These are phyloP conservation scores for Plasmodium reichenowi DNA, from an alignment of 169 alveolate species.

Conservation along the genomic window DNA sequence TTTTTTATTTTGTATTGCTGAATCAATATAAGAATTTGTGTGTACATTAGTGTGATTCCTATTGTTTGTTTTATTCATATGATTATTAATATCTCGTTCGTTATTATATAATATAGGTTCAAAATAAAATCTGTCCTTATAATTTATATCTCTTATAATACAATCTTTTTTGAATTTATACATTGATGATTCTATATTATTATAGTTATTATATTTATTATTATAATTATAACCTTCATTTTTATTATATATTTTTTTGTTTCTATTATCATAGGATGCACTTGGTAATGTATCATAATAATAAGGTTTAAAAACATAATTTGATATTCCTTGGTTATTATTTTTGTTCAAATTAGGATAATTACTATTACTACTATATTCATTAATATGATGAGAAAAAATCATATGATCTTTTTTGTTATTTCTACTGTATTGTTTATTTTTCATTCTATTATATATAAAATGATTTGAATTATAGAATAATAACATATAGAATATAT, in stretches of 20 bases:
- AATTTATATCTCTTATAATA: background rate
- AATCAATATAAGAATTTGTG: slow-evolving; percentile 34
- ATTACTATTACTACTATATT: slow-evolving; percentile 2
- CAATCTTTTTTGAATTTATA: slow-evolving; percentile 6
- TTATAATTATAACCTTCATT: too few relatives aligned
- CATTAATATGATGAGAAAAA: slow-evolving; percentile 19
- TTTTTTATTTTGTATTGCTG: slow-evolving; percentile 25
- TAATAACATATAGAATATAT: slow-evolving; percentile 50
- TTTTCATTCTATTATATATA: slow-evolving; percentile 29
- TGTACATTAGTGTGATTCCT: background rate
- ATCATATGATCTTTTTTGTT: too few relatives aligned
- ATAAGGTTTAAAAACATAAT: slow-evolving; percentile 64
- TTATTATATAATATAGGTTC: slow-evolving; percentile 25
- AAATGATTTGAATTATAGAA: slow-evolving; percentile 23
- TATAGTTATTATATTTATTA: background rate
- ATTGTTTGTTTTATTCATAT: slow-evolving; percentile 3
- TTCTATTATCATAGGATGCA: slow-evolving; percentile 19
- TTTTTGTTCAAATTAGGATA: background rate
- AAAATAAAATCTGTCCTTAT: background rate
- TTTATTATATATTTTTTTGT: background rate
- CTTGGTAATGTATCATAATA: slow-evolving; percentile 75
- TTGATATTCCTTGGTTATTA: slow-evolving; percentile 24
- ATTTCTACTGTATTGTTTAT: too few relatives aligned
- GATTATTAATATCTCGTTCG: background rate
- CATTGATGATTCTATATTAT: slow-evolving; percentile 12